These are phyloP conservation scores for Pleurotus sapidus DNA, from an alignment of 768 basidiomycete species.

Conservation along the genomic window DNA sequence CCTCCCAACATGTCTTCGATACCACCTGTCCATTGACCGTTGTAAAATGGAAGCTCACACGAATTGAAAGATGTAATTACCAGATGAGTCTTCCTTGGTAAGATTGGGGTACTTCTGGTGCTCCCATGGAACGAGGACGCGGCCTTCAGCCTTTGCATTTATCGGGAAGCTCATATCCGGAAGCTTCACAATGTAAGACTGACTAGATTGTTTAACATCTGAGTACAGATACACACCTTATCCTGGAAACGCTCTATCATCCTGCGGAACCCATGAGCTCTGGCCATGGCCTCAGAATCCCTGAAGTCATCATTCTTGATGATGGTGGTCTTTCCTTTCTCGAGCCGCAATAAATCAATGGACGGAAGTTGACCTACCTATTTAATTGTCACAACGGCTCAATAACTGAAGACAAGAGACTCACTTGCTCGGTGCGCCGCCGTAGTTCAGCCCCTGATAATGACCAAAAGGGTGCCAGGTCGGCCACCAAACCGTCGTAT, in stretches of 20 bases:
- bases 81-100: slow-evolving; percentile 47
- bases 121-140: slow-evolving; percentile 93
- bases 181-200: slow-evolving; percentile 42
- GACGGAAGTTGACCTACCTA: slow-evolving; percentile 79
- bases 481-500: slow-evolving; percentile 75
- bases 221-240: slow-evolving; percentile 39
- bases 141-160: slow-evolving; percentile 91
- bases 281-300: slow-evolving; percentile 69
- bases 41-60: too few species aligned
- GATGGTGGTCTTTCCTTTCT: slow-evolving; percentile 56
- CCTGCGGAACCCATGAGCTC: slow-evolving; percentile 71
- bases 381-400: background rate
- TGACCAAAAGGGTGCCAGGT: slow-evolving; percentile 84
- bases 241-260: slow-evolving; percentile 74
- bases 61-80: too few species aligned
- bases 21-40: slow-evolving; percentile 44
- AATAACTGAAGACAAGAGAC: slow-evolving; percentile 13
- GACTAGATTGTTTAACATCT: background rate
- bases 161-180: slow-evolving; percentile 95
- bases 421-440: slow-evolving; percentile 56
- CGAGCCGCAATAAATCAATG: slow-evolving; percentile 82
- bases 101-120: slow-evolving; percentile 70
- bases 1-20: slow-evolving; percentile 57
- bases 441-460: slow-evolving; percentile 72
- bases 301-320: slow-evolving; percentile 61